phyloP scores from a whole-genome alignment of 2,329 filamentous ascomycete genomes.

The Colletotrichum gloeosporioides region DNA sequence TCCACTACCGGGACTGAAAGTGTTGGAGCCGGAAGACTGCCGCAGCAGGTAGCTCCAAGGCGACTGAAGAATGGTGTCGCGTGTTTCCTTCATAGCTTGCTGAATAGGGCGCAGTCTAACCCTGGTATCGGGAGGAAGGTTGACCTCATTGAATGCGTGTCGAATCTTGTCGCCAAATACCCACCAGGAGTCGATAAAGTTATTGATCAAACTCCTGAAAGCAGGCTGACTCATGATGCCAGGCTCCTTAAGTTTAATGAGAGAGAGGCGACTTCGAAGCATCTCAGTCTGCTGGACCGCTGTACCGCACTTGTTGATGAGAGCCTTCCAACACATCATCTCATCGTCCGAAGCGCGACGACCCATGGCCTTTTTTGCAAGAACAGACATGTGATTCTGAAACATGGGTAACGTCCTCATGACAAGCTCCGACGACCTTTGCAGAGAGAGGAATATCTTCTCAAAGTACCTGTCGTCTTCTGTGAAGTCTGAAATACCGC shows the following conservation, averaged over 20 bases:
- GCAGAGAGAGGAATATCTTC: conserved; percentile 78
- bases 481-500: conserved; percentile 64
- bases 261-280: conserved; percentile 74
- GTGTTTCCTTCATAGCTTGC: conserved; percentile 81
- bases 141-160: conserved; percentile 54
- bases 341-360: conserved; percentile 64
- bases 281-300: conserved; percentile 77
- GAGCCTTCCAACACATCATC: conserved; percentile 69
- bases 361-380: conserved; percentile 67
- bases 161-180: conserved; percentile 69
- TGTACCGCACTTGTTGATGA: conserved; percentile 74
- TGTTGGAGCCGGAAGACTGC: conserved; percentile 24
- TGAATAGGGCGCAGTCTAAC: conserved; percentile 81
- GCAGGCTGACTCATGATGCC: conserved; percentile 68
- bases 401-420: conserved; percentile 74
- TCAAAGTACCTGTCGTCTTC: conserved; percentile 86
- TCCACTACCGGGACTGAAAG: conserved; percentile 24
- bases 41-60: conserved; percentile 58
- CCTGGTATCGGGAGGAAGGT: conserved; percentile 71
- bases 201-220: conserved; percentile 76
- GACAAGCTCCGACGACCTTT: conserved; percentile 75
- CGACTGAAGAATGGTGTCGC: conserved; percentile 69
- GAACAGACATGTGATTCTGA: conserved; percentile 68
- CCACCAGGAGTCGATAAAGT: conserved; percentile 73
- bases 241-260: conserved; percentile 86